phyloP scores from a whole-genome alignment of 2,329 filamentous ascomycete species.

The Conoideocrella luteorostrata region DNA sequence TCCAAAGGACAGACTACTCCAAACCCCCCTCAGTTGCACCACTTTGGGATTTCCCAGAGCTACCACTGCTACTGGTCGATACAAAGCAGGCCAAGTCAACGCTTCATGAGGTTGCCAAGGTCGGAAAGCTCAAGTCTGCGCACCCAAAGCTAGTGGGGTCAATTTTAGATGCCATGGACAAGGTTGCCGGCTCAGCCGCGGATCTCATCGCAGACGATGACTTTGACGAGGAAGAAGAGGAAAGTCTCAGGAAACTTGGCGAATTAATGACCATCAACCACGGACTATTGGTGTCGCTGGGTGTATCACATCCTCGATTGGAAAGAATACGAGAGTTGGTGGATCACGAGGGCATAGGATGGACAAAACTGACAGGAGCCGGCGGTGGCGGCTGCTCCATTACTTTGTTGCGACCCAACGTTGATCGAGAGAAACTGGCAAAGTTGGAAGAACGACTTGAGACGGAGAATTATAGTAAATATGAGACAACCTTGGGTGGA shows the following conservation, averaged over 20 bases:
- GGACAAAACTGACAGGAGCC: conserved; percentile 95
- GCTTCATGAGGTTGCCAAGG: conserved; percentile 77
- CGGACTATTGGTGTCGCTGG: conserved; percentile 80
- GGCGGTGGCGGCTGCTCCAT: conserved; percentile 96
- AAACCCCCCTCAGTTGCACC: conserved; percentile 71
- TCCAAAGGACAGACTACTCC: conserved; percentile 71
- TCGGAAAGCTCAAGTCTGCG: conserved; percentile 60
- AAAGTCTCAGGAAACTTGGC: conserved; percentile 66
- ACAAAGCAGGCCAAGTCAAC: conserved; percentile 86
- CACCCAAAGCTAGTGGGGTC: conserved; percentile 73
- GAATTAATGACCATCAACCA: conserved; percentile 93
- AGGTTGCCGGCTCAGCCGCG: conserved; percentile 52
- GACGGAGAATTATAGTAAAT: conserved; percentile 71
- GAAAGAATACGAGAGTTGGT: conserved; percentile 88
- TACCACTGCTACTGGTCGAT: conserved; percentile 84
- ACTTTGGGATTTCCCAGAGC: conserved; percentile 81
- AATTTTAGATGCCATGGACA: conserved; percentile 81
- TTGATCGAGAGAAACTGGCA: conserved; percentile 48
- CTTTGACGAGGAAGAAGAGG: conserved; percentile 60
- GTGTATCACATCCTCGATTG: conserved; percentile 88
- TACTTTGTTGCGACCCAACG: conserved; percentile 70
- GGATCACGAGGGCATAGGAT: conserved; percentile 83
- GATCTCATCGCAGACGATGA: conserved; percentile 50
- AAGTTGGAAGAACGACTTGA: conserved; percentile 60
- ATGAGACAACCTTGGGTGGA: conserved; percentile 83